These are phyloP conservation scores for Isoetes taiwanensis DNA, from an alignment of 75 land plant genomes.

Conservation along the genomic window DNA sequence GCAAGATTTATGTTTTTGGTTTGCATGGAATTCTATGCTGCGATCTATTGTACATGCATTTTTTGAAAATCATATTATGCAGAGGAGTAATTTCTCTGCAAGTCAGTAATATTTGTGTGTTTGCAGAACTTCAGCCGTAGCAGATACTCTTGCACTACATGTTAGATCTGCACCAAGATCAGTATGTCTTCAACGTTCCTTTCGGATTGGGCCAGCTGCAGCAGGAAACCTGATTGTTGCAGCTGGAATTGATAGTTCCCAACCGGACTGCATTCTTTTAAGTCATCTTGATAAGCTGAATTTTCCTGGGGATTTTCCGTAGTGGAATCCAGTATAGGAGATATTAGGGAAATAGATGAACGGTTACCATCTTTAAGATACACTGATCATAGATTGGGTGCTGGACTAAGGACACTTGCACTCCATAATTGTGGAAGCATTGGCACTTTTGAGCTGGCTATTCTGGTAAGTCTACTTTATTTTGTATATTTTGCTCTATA, in stretches of 20 bases:
- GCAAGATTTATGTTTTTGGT: neutral
- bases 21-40: too few species aligned
- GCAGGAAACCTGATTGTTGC: slow-evolving; percentile 31
- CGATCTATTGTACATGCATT: too few species aligned
- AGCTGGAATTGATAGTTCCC: slow-evolving; percentile 26
- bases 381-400: too few species aligned
- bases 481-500: too few species aligned
- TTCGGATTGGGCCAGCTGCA: slow-evolving; percentile 26
- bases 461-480: slow-evolving; percentile 21
- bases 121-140: slow-evolving; percentile 27
- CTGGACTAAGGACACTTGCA: slow-evolving; percentile 24
- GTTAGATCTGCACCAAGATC: slow-evolving; percentile 26
- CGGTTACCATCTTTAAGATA: too few species aligned
- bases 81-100: too few species aligned
- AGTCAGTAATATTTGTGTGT: neutral
- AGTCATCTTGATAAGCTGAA: slow-evolving; percentile 33
- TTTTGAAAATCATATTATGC: too few species aligned
- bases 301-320: slow-evolving; percentile 16
- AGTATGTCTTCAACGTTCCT: slow-evolving; percentile 28
- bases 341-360: too few species aligned
- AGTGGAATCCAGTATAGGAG: neutral
- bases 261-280: slow-evolving; percentile 19
- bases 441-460: slow-evolving; percentile 14
- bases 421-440: slow-evolving; percentile 29
- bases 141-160: slow-evolving; percentile 26